These are phyloP conservation scores for Xylariomycetidae sp. DNA, from an alignment of 2,329 filamentous ascomycete genomes.

Conservation along the genomic window DNA sequence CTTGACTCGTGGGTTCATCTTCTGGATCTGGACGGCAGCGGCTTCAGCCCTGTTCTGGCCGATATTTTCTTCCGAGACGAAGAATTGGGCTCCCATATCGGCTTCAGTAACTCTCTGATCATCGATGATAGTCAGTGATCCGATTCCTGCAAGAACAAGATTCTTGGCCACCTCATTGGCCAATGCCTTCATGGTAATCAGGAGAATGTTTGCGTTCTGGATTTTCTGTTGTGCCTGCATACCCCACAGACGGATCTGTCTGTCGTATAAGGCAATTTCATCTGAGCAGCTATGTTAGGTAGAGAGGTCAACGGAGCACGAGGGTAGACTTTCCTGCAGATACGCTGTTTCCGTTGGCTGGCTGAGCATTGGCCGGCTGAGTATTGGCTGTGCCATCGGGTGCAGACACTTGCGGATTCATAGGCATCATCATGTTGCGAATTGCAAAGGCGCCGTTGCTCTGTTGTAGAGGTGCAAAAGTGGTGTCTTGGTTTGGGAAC, in stretches of 20 bases:
- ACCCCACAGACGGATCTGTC: conserved; percentile 96
- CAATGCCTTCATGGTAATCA: conserved; percentile 82
- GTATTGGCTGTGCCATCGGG: too few species aligned
- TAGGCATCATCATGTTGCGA: too few species aligned
- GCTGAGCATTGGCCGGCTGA: conserved; percentile 9
- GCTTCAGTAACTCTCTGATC: conserved; percentile 68
- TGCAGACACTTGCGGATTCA: too few species aligned
- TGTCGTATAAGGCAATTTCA: conserved; percentile 95
- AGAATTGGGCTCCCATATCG: conserved; percentile 80
- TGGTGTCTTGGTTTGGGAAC: background rate
- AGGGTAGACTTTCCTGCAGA: conserved; percentile 29
- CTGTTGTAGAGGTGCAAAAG: conserved; percentile 6
- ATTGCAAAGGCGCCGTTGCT: too few species aligned
- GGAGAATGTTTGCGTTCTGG: conserved; percentile 80
- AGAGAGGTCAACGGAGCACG: too few species aligned
- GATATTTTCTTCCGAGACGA: conserved; percentile 64
- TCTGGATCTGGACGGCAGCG: conserved; percentile 70
- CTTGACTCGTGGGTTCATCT: conserved; percentile 83
- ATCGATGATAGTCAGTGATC: conserved; percentile 85
- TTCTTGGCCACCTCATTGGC: conserved; percentile 97
- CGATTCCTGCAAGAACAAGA: conserved; percentile 87
- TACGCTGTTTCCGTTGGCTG: conserved; percentile 22
- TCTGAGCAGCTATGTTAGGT: too few species aligned
- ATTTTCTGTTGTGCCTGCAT: conserved; percentile 93
- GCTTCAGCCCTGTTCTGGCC: conserved; percentile 83